Evolutionary conservation across 2,329 filamentous ascomycete species (phyloP), one percentile per base, ranked within the genome.

Genomic region (Talaromyces rugulosus): DNA sequence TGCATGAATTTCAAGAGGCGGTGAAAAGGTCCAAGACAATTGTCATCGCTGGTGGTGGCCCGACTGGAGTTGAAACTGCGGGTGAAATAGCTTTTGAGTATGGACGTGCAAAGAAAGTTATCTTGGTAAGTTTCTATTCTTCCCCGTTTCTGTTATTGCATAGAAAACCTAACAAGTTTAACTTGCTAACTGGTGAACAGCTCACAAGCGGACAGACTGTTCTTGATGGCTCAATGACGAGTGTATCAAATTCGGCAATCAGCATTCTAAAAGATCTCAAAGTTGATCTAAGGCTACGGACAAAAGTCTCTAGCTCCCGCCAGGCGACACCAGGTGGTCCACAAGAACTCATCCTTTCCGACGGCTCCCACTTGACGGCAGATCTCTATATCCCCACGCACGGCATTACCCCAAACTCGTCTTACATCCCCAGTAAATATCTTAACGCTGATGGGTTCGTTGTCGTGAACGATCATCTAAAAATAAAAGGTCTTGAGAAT

Each of bases 371-470:
- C 5, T 23, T 62, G 40, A 55, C 34, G 16, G 51, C 60, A 6
- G 60, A 62, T 33, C 56, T 62, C 14, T 62, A 62, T 23, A 62
- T 62, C 16, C 60, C 60, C 16, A 58, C 56, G 28, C 55, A 33
- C 31, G 60, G 60, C n/a, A 33, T 62, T 2, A 30, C 50, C 1
- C 60, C 60, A 18, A 62, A 62, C 60, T 62, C 60, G 4, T 59
- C 60, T 8, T 62, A 55, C 28, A 36, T 62, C 14, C 51, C 56
- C 30, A 51, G 44, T 28, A 42, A 55, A 42, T 47, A 62, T 36
- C 56, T 62, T 23, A 51, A 62, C 28, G 28, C 60, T 34, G 47
- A 51, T 47, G 56, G 60, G 6, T 58, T 59, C 51, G 51, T 62
- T 51, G 57, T 54, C 40, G 60, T 62, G 50, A 56, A 62, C 12